A percentile compares a stretch with the other conserved stretches of the same genome.
These are phyloP conservation scores for Ulvella scutata DNA, from an alignment of 139 green algal species.

Conservation along the genomic window DNA sequence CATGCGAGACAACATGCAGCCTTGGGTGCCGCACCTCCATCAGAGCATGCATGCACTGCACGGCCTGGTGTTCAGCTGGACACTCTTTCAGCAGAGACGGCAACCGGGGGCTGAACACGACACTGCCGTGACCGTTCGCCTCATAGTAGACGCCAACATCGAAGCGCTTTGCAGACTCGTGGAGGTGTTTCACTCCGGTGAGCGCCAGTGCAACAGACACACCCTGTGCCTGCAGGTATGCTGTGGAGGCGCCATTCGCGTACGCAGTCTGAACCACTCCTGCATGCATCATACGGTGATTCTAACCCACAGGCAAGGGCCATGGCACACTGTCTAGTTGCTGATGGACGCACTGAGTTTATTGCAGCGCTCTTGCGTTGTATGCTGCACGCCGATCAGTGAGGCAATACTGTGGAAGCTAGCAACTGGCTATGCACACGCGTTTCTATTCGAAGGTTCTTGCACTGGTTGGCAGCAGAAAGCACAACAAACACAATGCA, in stretches of 20 bases:
- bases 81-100: constrained; percentile 31
- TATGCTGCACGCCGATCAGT: too few relatives aligned
- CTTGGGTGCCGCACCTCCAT: not conserved
- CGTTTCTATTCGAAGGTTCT: too few relatives aligned
- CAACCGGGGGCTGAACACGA: constrained; percentile 60
- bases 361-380: too few relatives aligned
- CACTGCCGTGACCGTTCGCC: constrained; percentile 92
- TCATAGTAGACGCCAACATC: constrained; percentile 98
- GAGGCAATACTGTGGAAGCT: too few relatives aligned
- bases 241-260: constrained; percentile 78
- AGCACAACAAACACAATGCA: too few relatives aligned
- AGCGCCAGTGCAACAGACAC: constrained; percentile 6
- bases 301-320: not conserved
- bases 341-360: too few relatives aligned
- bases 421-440: too few relatives aligned
- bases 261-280: constrained; percentile 97
- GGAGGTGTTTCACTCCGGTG: constrained; percentile 92
- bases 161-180: constrained; percentile 56
- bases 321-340: not conserved
- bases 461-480: too few relatives aligned
- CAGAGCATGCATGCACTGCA: not conserved
- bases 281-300: too few relatives aligned
- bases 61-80: constrained; percentile 3
- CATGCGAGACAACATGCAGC: too few relatives aligned
- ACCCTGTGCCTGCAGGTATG: constrained; percentile 41